phyloP scores from a whole-genome alignment of 441 rosid species.

The California macrophylla region DNA sequence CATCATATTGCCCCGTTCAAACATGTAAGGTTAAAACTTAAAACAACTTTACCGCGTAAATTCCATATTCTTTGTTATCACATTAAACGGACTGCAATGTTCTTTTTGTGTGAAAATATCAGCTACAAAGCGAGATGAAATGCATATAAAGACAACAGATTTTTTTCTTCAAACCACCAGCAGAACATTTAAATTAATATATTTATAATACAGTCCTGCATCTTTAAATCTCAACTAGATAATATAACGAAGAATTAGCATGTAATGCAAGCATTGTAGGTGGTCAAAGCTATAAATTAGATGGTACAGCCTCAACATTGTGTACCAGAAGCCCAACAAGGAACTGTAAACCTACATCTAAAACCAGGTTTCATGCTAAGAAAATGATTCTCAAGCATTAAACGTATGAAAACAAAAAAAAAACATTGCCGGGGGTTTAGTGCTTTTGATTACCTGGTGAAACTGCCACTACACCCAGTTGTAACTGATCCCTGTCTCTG shows the following conservation, averaged over 20 bases:
- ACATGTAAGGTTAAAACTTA: background rate
- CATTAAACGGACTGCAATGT: background rate
- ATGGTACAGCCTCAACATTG: background rate
- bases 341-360: background rate
- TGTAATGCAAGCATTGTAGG: background rate
- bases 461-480: constrained; percentile 18
- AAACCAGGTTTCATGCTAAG: constrained; percentile 2
- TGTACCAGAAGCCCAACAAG: background rate
- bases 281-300: background rate
- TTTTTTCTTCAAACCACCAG: background rate
- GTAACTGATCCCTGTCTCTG: constrained; percentile 32
- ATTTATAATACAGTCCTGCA: background rate
- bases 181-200: background rate
- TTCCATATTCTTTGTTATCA: background rate
- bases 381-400: background rate
- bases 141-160: background rate
- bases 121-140: background rate
- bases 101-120: background rate
- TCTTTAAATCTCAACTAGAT: background rate
- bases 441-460: constrained; percentile 5
- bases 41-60: background rate
- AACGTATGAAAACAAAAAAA: background rate
- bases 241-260: background rate
- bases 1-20: background rate
- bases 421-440: background rate